Evolutionary conservation across 306 rosid genomes (phyloP), one percentile per base, ranked within the genome.

Genomic region (Castanea mollissima): DNA sequence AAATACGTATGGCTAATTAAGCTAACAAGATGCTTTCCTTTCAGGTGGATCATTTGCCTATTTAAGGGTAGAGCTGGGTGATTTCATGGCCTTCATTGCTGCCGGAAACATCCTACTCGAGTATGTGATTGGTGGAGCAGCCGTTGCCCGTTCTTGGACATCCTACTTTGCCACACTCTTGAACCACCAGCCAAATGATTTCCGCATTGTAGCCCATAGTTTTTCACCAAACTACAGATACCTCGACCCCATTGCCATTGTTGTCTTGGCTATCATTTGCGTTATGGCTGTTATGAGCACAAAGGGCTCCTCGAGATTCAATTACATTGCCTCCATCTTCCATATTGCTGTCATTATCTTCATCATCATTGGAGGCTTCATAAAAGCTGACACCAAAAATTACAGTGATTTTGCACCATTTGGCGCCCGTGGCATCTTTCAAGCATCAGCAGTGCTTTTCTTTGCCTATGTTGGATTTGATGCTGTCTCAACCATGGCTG

Each of bases 11-110:
- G 46, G 46, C 46, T 41, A 41, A 41, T 8, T 41, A 41, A 41
- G 46, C 46, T 41, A 41, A 41, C 46, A 8, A 7, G 46, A 41
- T 41, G 46, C 1, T 41, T 41, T 8, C 46, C 11, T 0, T 41
- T 27, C 80, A 89, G 98, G 98, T 1, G 98, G 98, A 0, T 93
- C 98, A 31, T 93, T 93, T 79, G 98, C 98, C 0, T 93, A 93
- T 83, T 74, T 93, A 25, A 84, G 97, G 38, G 97, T 93, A 15
- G 94, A 93, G 83, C 90, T 93, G 0, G 96, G 98, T 1, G 98
- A 93, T 80, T 93, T 91, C 21, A 74, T 91, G 82, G 97, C 97
- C 69, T 93, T 83, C 88, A 78, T 93, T 11, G 94, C 93, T 0
- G 98, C 93, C 9, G 98, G 98, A 25, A 93, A 93, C 88, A 91